Evolutionary conservation across 495 filamentous ascomycete species (phyloP), one percentile per base, ranked within the genome.

Genomic region (Chlorociboria aeruginascens): DNA sequence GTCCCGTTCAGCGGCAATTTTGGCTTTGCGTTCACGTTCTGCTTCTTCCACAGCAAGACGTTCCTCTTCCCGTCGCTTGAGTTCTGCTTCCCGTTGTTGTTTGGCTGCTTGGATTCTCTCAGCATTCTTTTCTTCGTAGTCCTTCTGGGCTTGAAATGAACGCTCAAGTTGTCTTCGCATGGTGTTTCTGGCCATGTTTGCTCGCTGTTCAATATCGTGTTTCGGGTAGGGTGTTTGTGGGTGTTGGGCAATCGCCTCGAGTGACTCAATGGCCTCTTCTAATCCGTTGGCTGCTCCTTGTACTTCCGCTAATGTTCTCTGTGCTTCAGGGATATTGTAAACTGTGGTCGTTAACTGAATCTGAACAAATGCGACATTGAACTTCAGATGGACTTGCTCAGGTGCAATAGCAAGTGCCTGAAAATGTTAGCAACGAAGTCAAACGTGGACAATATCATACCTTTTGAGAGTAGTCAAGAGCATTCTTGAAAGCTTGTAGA

Each of bases 331-430:
- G 14, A 95, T 72, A 41, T 66, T 70, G 67, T 87, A 78, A n/a
- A 95, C 76, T 33, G 84, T 71, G 25, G 81, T 79, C 32, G 90
- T 89, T 43, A 96, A 77, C 61, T 95, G 88, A 51, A 94, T 88
- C 59, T 97, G 89, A 13, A 96, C 87, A 53, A 95, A 98, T 17
- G 92, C 92, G 12, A 98, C 85, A 61, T 98, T 98, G 76, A 98
- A 98, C 60, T 90, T 83, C 59, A 92, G 84, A 65, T 95, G 86
- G 7, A 87, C 70, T 56, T 93, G 85, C 14, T 89, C 85, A 1
- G 88, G 85, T 0, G 84, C 78, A 35, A 85, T 70, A 36, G 78
- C 74, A 29, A 89, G 76, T 14, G 89, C 88, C 70, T 89, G 34
- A 20, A 36, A 43, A 34, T 12, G 46, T 40, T 46, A 51, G 71